Conservation (phyloP, 2,329 filamentous ascomycete genomes). For the Macrophomina pseudophaseolina region DNA sequence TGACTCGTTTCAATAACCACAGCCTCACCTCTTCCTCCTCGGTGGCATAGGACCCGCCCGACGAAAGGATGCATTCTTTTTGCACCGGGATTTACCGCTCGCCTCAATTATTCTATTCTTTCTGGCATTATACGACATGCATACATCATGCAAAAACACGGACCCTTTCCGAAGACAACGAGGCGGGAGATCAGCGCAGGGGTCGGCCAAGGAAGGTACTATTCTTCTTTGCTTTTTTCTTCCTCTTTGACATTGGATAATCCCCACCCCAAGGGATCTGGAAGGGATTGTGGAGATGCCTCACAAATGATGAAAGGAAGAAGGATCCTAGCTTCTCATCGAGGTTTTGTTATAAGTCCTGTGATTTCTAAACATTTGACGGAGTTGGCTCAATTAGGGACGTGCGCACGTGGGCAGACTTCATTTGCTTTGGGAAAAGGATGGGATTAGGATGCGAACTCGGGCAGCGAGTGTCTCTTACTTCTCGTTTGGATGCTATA, state of each 20-base stretch:
- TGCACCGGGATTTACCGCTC: neutral
- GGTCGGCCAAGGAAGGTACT: neutral
- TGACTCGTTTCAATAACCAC: neutral
- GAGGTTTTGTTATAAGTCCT: too few relatives aligned
- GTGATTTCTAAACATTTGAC: neutral
- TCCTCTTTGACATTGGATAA: neutral
- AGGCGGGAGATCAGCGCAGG: slow-evolving; percentile 14
- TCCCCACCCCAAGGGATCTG: too few relatives aligned
- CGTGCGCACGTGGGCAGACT: too few relatives aligned
- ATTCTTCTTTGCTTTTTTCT: neutral
- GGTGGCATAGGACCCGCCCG: too few relatives aligned
- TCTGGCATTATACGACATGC: neutral
- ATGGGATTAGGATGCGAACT: too few relatives aligned
- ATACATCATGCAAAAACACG: neutral
- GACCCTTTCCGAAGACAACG: neutral
- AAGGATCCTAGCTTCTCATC: too few relatives aligned
- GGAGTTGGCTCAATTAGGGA: neutral
- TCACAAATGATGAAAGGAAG: too few relatives aligned
- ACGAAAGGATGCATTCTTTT: neutral
- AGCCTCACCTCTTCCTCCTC: too few relatives aligned
- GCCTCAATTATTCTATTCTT: neutral
- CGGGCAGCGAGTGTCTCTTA: too few relatives aligned
- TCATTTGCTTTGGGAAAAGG: too few relatives aligned
- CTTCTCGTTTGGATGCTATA: neutral
- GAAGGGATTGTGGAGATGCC: too few relatives aligned